Evolutionary conservation across 1,139 yeast genomes (phyloP).

Genomic region (Protomyces inouyei): DNA sequence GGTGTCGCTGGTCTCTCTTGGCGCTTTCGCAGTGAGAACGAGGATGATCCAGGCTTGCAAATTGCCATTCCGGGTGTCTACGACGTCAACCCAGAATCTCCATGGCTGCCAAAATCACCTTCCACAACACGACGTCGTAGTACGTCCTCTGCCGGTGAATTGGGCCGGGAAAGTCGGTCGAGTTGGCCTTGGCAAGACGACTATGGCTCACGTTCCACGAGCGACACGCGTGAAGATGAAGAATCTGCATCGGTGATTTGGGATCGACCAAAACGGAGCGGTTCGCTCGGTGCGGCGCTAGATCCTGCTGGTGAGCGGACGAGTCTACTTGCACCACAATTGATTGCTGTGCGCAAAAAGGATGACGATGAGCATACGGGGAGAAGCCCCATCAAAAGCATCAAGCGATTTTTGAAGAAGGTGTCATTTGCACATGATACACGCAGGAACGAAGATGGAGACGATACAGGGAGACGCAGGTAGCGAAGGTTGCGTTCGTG

Average conservation of each 20-base stretch:
- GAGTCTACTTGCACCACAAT: background rate
- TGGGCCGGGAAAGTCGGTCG: background rate
- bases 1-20: constrained; percentile 56
- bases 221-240: background rate
- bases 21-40: constrained; percentile 36
- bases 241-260: background rate
- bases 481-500: too few species aligned
- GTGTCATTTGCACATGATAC: background rate
- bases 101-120: constrained; percentile 23
- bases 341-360: background rate
- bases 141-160: background rate
- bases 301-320: background rate
- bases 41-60: constrained; percentile 21
- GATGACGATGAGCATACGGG: background rate
- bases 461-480: background rate
- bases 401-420: background rate
- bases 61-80: constrained; percentile 23
- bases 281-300: background rate
- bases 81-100: constrained; percentile 15
- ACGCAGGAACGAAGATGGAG: background rate
- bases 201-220: background rate
- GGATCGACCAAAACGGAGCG: background rate
- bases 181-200: background rate
- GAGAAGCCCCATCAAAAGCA: background rate
- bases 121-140: background rate